Evolutionary conservation across 306 rosid genomes (phyloP).

Genomic region (Hippophae tibetana): DNA sequence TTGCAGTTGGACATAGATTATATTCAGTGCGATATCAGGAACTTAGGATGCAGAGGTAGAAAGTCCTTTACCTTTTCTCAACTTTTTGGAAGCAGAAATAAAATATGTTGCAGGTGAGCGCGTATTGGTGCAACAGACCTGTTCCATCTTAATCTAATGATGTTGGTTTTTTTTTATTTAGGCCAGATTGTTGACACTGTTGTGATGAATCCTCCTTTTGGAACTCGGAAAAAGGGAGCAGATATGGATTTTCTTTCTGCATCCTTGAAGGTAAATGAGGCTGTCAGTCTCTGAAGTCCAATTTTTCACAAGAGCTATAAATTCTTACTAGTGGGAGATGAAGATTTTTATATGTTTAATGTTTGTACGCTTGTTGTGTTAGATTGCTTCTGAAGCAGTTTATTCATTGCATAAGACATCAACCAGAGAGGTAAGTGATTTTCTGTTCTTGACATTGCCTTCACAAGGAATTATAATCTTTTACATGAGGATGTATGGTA

Average conservation of each 20-base stretch:
- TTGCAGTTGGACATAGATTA: conserved; percentile 78
- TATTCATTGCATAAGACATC: conserved; percentile 49
- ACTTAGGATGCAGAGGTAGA: conserved; percentile 68
- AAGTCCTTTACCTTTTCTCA: conserved; percentile 1
- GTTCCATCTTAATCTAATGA: conserved; percentile 9
- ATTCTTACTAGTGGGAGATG: neutral
- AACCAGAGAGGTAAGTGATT: neutral
- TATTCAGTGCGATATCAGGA: conserved; percentile 55
- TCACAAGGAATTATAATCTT: neutral
- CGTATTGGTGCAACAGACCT: too few species aligned
- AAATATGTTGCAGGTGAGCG: too few species aligned
- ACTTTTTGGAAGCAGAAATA: too few species aligned
- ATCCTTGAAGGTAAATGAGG: conserved; percentile 60
- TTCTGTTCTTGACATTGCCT: neutral
- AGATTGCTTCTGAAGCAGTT: neutral
- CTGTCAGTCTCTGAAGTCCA: conserved; percentile 9
- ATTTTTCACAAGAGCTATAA: too few species aligned
- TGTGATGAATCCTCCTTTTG: conserved; percentile 94
- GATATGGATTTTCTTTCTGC: conserved; percentile 72
- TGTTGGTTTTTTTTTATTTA: conserved; percentile 16
- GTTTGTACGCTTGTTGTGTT: neutral
- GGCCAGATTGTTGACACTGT: conserved; percentile 76
- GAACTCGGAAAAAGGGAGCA: conserved; percentile 78
- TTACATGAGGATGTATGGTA: neutral
- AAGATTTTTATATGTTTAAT: neutral